Percentiles rank a stretch among this genome's conserved stretches.
Evolutionary conservation across 192 early-diverging fungal species (phyloP).

Genomic region (Gryganskiella cystojenkinii): DNA sequence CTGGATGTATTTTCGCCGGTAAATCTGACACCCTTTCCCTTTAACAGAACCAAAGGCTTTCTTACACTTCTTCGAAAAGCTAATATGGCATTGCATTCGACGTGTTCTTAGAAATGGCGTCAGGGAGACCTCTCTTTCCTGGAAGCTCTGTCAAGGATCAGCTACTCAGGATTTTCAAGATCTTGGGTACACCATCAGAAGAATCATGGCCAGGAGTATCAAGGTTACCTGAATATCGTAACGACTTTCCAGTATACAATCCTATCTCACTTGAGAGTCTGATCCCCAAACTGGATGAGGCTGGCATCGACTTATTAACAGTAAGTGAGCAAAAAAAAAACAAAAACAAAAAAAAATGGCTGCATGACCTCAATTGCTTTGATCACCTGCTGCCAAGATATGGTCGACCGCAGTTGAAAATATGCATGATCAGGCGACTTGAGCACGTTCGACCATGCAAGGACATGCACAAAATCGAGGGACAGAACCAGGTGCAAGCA

Average conservation of each 20-base stretch:
- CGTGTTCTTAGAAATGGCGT: conserved; percentile 75
- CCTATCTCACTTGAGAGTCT: conserved; percentile 77
- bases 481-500: no score
- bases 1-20: conserved; percentile 89
- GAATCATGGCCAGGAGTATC: conserved; percentile 88
- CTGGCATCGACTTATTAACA: conserved; percentile 88
- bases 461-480: no score
- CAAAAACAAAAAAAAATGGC: neutral
- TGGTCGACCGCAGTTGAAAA: neutral
- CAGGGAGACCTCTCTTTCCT: conserved; percentile 91
- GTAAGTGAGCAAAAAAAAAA: conserved; percentile 41
- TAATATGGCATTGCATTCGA: neutral
- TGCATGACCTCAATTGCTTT: neutral
- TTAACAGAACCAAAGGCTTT: no score
- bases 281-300: conserved; percentile 84
- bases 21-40: no score
- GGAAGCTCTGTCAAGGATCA: conserved; percentile 92
- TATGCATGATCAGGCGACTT: neutral
- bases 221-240: conserved; percentile 89
- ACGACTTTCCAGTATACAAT: conserved; percentile 82
- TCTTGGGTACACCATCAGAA: conserved; percentile 85
- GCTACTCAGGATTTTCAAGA: conserved; percentile 91
- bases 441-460: no score
- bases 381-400: neutral
- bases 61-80: neutral